Evolutionary conservation across 1,284 basidiomycete species (phyloP), one percentile per base, ranked within the genome.

Genomic region (Paramarasmius palmivorus): DNA sequence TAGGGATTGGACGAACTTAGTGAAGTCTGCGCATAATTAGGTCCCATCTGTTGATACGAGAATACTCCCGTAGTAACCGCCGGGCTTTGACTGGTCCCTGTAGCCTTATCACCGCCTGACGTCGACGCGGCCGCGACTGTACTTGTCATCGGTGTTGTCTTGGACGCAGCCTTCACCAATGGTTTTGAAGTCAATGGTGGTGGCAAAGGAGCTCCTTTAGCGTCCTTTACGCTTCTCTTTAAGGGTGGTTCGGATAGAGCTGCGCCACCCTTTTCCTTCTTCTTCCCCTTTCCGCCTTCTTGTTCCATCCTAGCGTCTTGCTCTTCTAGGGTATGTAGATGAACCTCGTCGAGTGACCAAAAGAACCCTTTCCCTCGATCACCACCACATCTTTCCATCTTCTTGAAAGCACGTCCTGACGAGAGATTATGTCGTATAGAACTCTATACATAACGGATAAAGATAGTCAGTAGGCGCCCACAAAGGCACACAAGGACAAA

Each of bases 371-470:
- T 95, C 12, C 92, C 92, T 53, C 89, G 86, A 65, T 92, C 91
- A 52, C 92, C 92, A 23, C 88, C 84, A 57, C 87, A 90, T 38
- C 90, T 79, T 53, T 93, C 89, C 65, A 91, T 79, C 71, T 95
- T 95, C 66, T 89, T 79, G 72, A 95, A 95, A 0, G 91, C 91
- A 57, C 88, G 86, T 67, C 91, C 90, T 25, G 93, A 90, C 2
- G 92, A 94, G 19, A 97, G 72, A 68, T 94, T 95, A 68, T 96
- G 94, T 39, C 94, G 87, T 48, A 96, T 90, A 36, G 94, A 95
- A 64, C 92, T 94, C 87, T 96, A 62, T 32, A 7, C 5, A 25
- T 59, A 50, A 56, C n/a, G n/a, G n/a, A n/a, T n/a, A 41, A 35
- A 49, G 36, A 59, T 57, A 50, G 57, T 42, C 29, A 61, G 59